Conservation (phyloP, 495 filamentous ascomycete species). For the Podospora tetraspora region DNA sequence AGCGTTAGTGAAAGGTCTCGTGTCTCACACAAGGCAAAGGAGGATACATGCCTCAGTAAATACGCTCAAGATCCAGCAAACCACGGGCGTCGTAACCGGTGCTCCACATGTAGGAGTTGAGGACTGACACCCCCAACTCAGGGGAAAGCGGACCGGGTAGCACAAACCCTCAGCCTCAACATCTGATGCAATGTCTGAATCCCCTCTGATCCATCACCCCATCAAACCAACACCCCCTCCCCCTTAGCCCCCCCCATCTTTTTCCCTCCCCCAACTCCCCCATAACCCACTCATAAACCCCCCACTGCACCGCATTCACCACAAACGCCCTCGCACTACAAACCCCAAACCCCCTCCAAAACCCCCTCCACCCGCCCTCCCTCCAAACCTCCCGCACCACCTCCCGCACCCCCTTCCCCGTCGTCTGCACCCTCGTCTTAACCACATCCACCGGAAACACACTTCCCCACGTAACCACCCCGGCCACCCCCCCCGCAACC, state of each 20-base stretch:
- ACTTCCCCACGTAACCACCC: conserved; percentile 76
- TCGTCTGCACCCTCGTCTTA: conserved; percentile 77
- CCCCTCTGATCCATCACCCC: too few species aligned
- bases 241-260: conserved; percentile 3
- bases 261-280: conserved; percentile 40
- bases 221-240: neutral
- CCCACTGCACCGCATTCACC: conserved; percentile 80
- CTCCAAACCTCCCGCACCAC: conserved; percentile 59
- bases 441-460: conserved; percentile 85
- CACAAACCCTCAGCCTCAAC: too few species aligned
- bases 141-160: too few species aligned
- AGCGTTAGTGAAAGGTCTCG: too few species aligned
- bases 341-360: conserved; percentile 71
- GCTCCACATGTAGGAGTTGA: too few species aligned
- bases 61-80: neutral
- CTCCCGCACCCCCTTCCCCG: conserved; percentile 48
- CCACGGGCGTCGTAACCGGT: too few species aligned
- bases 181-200: too few species aligned
- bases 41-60: neutral
- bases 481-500: conserved; percentile 74
- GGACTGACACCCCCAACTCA: too few species aligned
- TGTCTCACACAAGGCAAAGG: too few species aligned
- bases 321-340: conserved; percentile 81
- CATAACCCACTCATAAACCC: conserved; percentile 82
- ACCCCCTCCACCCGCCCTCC: conserved; percentile 57